Evolutionary conservation across 805 yeast species (phyloP).

Genomic region (Blastobotrys robertii): DNA sequence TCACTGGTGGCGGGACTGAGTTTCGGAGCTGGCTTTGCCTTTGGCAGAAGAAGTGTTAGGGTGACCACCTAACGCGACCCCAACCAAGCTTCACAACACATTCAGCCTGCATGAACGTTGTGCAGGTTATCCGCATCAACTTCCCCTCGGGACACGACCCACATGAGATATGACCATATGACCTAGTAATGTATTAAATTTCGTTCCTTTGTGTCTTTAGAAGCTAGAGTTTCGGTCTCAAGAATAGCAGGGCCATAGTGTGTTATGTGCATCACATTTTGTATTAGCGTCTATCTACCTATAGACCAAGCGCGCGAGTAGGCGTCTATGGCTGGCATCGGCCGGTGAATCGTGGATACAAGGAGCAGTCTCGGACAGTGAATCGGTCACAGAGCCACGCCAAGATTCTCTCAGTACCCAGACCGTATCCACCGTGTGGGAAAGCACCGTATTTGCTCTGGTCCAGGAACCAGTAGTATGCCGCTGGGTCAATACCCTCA

Average conservation of each 20-base stretch:
- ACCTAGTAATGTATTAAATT: no score
- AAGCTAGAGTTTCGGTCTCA: no score
- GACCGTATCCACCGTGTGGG: slow-evolving; percentile 99
- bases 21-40: slow-evolving; percentile 6
- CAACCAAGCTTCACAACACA: no score
- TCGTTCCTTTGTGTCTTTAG: no score
- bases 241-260: no score
- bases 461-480: slow-evolving; percentile 95
- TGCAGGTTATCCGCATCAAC: neutral
- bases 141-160: neutral
- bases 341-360: slow-evolving; percentile 96
- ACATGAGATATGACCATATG: no score
- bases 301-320: neutral
- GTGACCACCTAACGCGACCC: neutral
- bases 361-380: slow-evolving; percentile 96
- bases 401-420: slow-evolving; percentile 94
- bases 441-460: slow-evolving; percentile 94
- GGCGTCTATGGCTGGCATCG: slow-evolving; percentile 82
- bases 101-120: neutral
- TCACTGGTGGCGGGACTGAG: slow-evolving; percentile 6
- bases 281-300: neutral
- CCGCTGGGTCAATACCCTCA: slow-evolving; percentile 71
- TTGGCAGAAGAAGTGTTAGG: slow-evolving; percentile 1
- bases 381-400: slow-evolving; percentile 98
- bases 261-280: no score